Percentiles rank a stretch among this genome's conserved stretches.
Conservation (phyloP, 2,329 filamentous ascomycete genomes). For the Cordyceps javanica region DNA sequence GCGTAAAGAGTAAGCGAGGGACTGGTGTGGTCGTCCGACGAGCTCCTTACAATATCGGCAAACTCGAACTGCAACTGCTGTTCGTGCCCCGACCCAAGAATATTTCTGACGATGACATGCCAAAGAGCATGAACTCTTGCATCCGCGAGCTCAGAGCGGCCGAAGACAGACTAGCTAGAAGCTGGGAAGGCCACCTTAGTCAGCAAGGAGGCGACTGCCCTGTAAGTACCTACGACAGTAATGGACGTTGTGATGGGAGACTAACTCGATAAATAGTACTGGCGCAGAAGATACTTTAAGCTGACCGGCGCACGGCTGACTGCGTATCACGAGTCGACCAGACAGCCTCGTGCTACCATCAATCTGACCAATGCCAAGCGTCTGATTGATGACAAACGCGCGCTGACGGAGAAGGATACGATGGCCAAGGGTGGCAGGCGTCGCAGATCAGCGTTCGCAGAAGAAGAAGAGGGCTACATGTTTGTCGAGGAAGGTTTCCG, state of each 20-base stretch:
- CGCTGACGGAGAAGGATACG: slow-evolving; percentile 78
- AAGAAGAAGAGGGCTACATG: slow-evolving; percentile 99
- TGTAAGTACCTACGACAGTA: slow-evolving; percentile 50
- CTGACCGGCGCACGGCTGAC: slow-evolving; percentile 86
- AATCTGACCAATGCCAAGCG: slow-evolving; percentile 90
- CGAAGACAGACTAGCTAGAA: slow-evolving; percentile 69
- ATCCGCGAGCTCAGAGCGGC: slow-evolving; percentile 89
- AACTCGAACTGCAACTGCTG: slow-evolving; percentile 86
- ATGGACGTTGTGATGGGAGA: slow-evolving; percentile 31
- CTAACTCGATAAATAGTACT: slow-evolving; percentile 58
- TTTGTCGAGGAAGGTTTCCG: slow-evolving; percentile 99
- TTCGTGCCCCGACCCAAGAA: slow-evolving; percentile 92
- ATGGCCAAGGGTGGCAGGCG: slow-evolving; percentile 70
- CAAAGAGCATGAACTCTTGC: slow-evolving; percentile 97
- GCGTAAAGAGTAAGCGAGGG: slow-evolving; percentile 89
- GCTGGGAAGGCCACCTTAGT: slow-evolving; percentile 83
- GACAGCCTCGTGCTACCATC: slow-evolving; percentile 93
- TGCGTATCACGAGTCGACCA: slow-evolving; percentile 91
- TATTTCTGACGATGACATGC: slow-evolving; percentile 88
- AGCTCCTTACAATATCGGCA: slow-evolving; percentile 94
- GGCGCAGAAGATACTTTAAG: slow-evolving; percentile 97
- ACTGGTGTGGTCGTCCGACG: slow-evolving; percentile 65
- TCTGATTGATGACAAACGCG: slow-evolving; percentile 83
- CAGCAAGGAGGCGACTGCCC: slow-evolving; percentile 98
- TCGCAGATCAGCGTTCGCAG: slow-evolving; percentile 89